Base-by-base conservation (phyloP, 805 yeast genomes). In the Allodekkera sacchari region DNA sequence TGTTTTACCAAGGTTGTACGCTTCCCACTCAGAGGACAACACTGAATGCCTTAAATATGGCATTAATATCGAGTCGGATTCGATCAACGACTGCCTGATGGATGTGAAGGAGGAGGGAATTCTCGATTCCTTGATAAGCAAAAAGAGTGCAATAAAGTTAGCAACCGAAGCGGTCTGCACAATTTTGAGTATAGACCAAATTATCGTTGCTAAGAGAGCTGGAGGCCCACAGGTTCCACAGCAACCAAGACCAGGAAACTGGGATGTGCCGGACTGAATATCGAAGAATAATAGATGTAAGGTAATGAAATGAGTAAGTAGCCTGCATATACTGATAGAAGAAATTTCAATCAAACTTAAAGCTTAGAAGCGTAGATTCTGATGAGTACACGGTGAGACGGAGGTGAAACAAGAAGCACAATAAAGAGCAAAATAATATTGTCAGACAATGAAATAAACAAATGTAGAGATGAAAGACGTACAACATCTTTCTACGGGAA, bases 121-220 rank as follows among this genome's bases (percentile, higher is more conserved):
- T 34, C 82, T 66, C 52, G 98, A 89, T 56, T 71, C 89, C 40
- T 69, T 81, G 41, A 64, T 83, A 15, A 70, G 88, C 26, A 89
- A 92, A 66, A 71, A 69, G 48, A 81, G 84, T 40, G 98, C 96
- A 28, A 80, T 92, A 44, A 74, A 78, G 47, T 79, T 92, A 41
- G 97, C 98, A 12, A 87, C 96, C 4, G 97, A 92, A 44, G 96
- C 96, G 30, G 94, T 95, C 10, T 74, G 71, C 41, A 92, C 97
- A 5, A 80, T 88, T 32, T 68, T 88, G 41, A 77, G 94, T 17
- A 92, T 92, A 31, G 97, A 92, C 57, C 97, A 89, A 68, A 89
- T 89, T 50, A 92, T 89, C 54, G 92, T 89, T 92, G 97, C 98
- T 27, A 89, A 89, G 73, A 77, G 96, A 56, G 96, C 97, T 2